Evolutionary conservation across 176 grass and related monocot species (phyloP), one percentile per base, ranked within the genome.

Genomic region (Rhynchospora pubera): DNA sequence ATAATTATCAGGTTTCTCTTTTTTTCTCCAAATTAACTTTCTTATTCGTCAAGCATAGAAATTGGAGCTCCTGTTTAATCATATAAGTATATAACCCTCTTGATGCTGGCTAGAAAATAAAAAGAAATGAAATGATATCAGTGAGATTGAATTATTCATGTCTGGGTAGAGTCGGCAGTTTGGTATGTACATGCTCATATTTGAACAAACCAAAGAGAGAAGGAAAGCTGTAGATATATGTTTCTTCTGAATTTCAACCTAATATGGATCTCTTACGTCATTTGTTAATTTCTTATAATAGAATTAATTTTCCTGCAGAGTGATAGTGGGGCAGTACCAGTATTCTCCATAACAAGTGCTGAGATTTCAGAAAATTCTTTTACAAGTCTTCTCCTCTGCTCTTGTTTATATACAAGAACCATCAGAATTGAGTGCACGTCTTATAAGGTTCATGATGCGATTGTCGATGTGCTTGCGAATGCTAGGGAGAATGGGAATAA

Each of bases 311-410:
- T 81, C 43, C 68, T 92, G 62, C 88, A 97, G 94, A 97, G 85
- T 82, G 90, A 92, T 78, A 92, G 92, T 60, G 92, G 90, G 84
- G 94, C 87, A 9, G 90, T 94, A 75, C 92, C 95, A 78, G 76
- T 89, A 84, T 73, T 97, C 32, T 89, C 94, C 77, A 83, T 94
- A 82, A 92, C 95, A 57, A 88, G 92, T 50, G 83, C 86, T 71
- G 90, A 80, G 77, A 97, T 97, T 91, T 87, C 91, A 85, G 91
- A 94, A 84, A 97, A 97, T 91, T 92, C 92, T 83, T 97, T 94
- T 86, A 97, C 95, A 85, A 94, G 90, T 75, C 92, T 97, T 77
- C 90, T 97, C 75, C 85, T 97, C 77, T 92, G 91, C 85, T 94
- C 88, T 51, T 89, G 65, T 85, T 83, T 87, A 71, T 83, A 91